Percentiles rank a stretch among this genome's conserved stretches.
These are phyloP conservation scores for Penicillium sp. DNA, from an alignment of 2,329 filamentous ascomycete species.

Conservation along the genomic window DNA sequence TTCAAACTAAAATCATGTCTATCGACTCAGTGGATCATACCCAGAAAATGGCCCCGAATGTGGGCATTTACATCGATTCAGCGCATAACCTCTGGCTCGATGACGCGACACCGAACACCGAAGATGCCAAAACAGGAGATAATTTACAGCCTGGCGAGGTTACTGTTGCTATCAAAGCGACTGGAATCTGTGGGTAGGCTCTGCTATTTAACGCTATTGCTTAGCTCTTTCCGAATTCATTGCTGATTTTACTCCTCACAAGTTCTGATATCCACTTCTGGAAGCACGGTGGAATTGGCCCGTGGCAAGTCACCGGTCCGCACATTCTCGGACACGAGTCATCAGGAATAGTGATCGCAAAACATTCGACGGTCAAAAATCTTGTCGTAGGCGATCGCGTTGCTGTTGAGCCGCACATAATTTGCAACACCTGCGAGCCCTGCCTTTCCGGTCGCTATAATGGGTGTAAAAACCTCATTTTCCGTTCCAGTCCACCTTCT, in stretches of 20 bases:
- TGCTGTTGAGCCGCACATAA: too few relatives aligned
- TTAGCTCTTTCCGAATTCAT: too few relatives aligned
- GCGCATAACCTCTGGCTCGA: not conserved
- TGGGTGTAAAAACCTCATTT: too few relatives aligned
- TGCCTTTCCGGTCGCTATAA: too few relatives aligned
- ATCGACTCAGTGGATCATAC: too few relatives aligned
- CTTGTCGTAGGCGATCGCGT: constrained; percentile 73
- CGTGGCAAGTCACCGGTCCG: constrained; percentile 82
- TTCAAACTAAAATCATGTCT: too few relatives aligned
- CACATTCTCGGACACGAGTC: constrained; percentile 92
- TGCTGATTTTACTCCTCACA: too few relatives aligned
- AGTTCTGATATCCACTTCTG: constrained; percentile 93
- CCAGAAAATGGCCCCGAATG: not conserved
- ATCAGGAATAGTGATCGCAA: constrained; percentile 73
- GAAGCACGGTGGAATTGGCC: constrained; percentile 88
- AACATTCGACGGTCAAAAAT: constrained; percentile 68
- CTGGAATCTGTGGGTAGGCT: not conserved
- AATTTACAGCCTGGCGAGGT: not conserved
- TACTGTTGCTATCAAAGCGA: not conserved
- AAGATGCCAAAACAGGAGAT: not conserved
- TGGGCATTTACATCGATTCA: not conserved
- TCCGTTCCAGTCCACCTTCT: too few relatives aligned
- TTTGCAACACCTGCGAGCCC: too few relatives aligned
- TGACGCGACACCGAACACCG: not conserved
- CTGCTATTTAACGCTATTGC: too few relatives aligned